Conservation (phyloP, 176 grass and related monocot genomes). For the Aegilops sharonensis region DNA sequence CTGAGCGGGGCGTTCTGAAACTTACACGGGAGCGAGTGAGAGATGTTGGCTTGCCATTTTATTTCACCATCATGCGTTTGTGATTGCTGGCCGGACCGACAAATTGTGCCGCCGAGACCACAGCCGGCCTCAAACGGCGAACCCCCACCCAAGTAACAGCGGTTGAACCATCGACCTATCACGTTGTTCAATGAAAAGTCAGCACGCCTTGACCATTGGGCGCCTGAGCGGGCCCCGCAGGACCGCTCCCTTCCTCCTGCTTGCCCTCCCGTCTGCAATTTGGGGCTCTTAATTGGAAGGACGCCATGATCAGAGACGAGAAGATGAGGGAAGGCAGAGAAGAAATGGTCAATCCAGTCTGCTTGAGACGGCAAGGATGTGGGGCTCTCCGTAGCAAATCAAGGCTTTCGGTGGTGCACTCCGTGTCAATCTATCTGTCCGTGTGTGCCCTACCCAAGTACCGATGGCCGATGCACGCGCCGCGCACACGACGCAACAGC, state of each 20-base stretch:
- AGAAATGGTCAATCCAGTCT: background rate
- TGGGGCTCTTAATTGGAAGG: background rate
- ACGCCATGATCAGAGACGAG: too few relatives aligned
- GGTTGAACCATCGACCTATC: background rate
- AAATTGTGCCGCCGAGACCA: too few relatives aligned
- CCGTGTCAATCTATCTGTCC: background rate
- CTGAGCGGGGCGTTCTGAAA: too few relatives aligned
- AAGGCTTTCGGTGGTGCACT: background rate
- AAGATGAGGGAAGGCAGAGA: background rate
- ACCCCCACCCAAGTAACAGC: background rate
- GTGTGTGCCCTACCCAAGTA: background rate
- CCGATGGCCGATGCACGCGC: background rate
- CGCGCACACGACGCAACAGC: background rate
- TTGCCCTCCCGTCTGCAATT: background rate
- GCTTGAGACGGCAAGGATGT: background rate
- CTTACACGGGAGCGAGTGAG: too few relatives aligned
- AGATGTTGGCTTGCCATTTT: too few relatives aligned
- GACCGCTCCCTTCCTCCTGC: background rate
- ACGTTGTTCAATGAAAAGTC: background rate
- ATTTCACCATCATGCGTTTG: too few relatives aligned
- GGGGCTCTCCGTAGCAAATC: background rate
- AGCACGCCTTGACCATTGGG: background rate
- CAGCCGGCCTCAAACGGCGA: too few relatives aligned
- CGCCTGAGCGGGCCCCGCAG: background rate
- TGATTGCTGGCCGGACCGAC: too few relatives aligned